Evolutionary conservation across 1,284 basidiomycete species (phyloP).

Genomic region (Pyrrhoderma noxium): DNA sequence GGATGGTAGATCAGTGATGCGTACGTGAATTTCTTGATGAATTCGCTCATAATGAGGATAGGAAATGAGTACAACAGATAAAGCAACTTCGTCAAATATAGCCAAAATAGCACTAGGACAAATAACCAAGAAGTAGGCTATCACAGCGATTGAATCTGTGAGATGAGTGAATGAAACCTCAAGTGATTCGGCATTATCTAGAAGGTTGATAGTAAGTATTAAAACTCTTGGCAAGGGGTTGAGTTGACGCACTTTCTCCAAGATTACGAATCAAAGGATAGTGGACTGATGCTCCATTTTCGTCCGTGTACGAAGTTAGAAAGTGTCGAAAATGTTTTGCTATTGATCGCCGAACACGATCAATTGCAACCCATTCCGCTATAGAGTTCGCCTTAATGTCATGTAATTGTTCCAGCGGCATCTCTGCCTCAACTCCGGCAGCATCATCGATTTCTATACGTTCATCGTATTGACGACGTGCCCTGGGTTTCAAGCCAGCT

Average conservation of each 20-base stretch:
- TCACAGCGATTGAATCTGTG: constrained; percentile 83
- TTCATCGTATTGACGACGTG: constrained; percentile 85
- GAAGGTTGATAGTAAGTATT: constrained; percentile 10
- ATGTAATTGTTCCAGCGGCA: constrained; percentile 92
- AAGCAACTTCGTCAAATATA: constrained; percentile 94
- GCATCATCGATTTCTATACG: constrained; percentile 78
- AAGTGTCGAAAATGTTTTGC: constrained; percentile 92
- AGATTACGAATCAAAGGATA: constrained; percentile 89
- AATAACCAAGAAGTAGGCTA: constrained; percentile 96
- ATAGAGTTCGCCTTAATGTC: constrained; percentile 98
- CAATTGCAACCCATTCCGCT: constrained; percentile 93
- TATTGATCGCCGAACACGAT: constrained; percentile 85
- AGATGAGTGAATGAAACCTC: constrained; percentile 96
- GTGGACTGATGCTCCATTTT: constrained; percentile 87
- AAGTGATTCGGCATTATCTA: constrained; percentile 94
- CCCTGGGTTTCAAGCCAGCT: constrained; percentile 68
- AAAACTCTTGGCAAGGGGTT: background rate
- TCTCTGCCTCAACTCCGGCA: constrained; percentile 82
- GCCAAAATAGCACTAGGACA: constrained; percentile 88
- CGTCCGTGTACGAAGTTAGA: constrained; percentile 93
- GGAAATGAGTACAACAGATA: constrained; percentile 90
- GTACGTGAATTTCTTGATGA: constrained; percentile 96
- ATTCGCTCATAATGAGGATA: constrained; percentile 97
- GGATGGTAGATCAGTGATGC: constrained; percentile 90
- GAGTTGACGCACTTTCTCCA: constrained; percentile 75